These are phyloP conservation scores for Pythium rhizo-oryzae DNA, from an alignment of 352 stramenopile species.

Conservation along the genomic window DNA sequence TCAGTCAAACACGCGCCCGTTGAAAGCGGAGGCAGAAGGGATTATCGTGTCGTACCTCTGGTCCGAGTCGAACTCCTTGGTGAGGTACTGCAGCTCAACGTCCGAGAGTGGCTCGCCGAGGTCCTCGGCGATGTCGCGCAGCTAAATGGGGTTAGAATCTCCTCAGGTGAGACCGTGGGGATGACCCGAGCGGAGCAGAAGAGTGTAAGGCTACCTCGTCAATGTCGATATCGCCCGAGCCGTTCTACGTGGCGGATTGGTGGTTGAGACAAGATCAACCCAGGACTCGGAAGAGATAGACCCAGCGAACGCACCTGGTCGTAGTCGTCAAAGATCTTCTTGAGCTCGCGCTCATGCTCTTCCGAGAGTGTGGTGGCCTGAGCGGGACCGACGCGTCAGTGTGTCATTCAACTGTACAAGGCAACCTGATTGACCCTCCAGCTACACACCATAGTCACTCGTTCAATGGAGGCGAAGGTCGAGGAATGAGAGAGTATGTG, in stretches of 20 bases:
- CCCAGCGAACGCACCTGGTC: conserved; percentile 41
- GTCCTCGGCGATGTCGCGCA: conserved; percentile 76
- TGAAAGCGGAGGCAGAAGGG: background rate
- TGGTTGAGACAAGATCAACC: background rate
- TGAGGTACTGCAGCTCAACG: conserved; percentile 68
- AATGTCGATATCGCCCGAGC: conserved; percentile 69
- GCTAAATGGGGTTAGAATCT: conserved; percentile 29
- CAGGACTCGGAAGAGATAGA: too few relatives aligned
- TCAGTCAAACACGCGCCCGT: background rate
- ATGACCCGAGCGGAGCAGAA: background rate
- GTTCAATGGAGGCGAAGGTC: background rate
- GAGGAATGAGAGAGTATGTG: background rate
- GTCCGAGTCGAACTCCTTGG: conserved; percentile 73
- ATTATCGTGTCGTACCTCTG: conserved; percentile 39
- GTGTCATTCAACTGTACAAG: too few relatives aligned
- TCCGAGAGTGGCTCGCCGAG: conserved; percentile 75
- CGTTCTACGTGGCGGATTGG: conserved; percentile 42
- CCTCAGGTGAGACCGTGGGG: background rate
- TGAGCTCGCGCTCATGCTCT: conserved; percentile 69
- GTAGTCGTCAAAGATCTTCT: conserved; percentile 81
- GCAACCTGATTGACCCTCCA: too few relatives aligned
- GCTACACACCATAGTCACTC: too few relatives aligned
- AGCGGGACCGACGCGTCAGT: too few relatives aligned
- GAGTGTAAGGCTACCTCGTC: conserved; percentile 43
- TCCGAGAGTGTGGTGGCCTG: conserved; percentile 59